These are phyloP conservation scores for Globisporangium sylvaticum DNA, from an alignment of 352 stramenopile species.

Conservation along the genomic window DNA sequence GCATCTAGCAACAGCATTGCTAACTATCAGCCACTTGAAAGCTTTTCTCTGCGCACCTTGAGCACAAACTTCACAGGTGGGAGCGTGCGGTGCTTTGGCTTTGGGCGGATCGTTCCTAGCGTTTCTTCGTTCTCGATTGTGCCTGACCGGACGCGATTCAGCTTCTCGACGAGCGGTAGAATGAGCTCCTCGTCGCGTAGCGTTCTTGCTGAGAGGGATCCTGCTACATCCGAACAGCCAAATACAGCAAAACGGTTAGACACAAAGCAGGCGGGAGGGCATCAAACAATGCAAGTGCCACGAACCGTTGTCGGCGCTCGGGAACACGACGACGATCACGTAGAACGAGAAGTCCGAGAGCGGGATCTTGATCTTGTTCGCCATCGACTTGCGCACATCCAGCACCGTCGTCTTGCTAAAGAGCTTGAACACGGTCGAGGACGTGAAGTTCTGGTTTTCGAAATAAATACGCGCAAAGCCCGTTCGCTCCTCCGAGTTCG, in stretches of 20 bases:
- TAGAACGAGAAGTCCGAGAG: conserved; percentile 60
- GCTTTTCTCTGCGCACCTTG: conserved; percentile 37
- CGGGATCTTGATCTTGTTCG: conserved; percentile 78
- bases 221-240: conserved; percentile 12
- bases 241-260: not conserved
- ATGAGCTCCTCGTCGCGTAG: conserved; percentile 79
- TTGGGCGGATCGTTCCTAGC: conserved; percentile 38
- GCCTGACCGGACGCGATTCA: conserved; percentile 49
- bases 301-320: conserved; percentile 35
- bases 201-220: conserved; percentile 61
- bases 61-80: conserved; percentile 80
- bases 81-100: conserved; percentile 54
- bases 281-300: not conserved
- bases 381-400: conserved; percentile 77
- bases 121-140: conserved; percentile 47
- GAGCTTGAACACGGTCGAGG: conserved; percentile 78
- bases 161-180: conserved; percentile 59
- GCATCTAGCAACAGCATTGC: not conserved
- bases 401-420: conserved; percentile 60
- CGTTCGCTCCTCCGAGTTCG: conserved; percentile 42
- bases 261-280: too few species aligned
- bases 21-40: not conserved
- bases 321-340: conserved; percentile 79
- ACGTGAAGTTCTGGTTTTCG: conserved; percentile 78
- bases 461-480: conserved; percentile 85